Evolutionary conservation across 768 basidiomycete genomes (phyloP).

Genomic region (Xerocomus spinulosus): DNA sequence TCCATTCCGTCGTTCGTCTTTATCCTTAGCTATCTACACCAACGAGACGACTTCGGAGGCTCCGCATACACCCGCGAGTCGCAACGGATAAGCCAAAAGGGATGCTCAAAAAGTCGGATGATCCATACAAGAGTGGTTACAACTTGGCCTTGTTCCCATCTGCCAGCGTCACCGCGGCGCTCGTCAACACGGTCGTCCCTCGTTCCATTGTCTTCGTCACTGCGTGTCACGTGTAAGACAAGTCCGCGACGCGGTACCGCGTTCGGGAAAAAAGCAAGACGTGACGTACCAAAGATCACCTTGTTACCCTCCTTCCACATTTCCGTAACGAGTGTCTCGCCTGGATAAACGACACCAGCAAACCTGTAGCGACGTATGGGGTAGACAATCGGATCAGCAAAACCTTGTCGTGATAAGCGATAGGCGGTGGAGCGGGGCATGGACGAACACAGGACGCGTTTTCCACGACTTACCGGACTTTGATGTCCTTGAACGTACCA

Average conservation of each 20-base stretch:
- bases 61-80: background rate
- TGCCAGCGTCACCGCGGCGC: slow-evolving; percentile 75
- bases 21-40: too few relatives aligned
- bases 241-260: background rate
- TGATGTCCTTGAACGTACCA: slow-evolving; percentile 87
- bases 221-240: slow-evolving; percentile 25
- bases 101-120: too few relatives aligned
- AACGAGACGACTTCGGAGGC: background rate
- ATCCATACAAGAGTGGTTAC: slow-evolving; percentile 26
- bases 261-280: background rate
- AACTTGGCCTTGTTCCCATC: slow-evolving; percentile 57
- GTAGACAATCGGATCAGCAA: background rate
- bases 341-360: slow-evolving; percentile 88
- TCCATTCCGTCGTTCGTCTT: background rate
- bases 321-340: slow-evolving; percentile 90
- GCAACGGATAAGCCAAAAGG: too few relatives aligned
- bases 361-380: slow-evolving; percentile 45
- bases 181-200: slow-evolving; percentile 61
- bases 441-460: too few relatives aligned
- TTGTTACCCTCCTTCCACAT: slow-evolving; percentile 98
- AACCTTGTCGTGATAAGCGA: background rate
- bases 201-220: slow-evolving; percentile 89
- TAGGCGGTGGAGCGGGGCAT: background rate
- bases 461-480: slow-evolving; percentile 65
- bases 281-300: slow-evolving; percentile 83